These are phyloP conservation scores for Colletotrichum lentis DNA, from an alignment of 2,329 filamentous ascomycete species.

Conservation along the genomic window DNA sequence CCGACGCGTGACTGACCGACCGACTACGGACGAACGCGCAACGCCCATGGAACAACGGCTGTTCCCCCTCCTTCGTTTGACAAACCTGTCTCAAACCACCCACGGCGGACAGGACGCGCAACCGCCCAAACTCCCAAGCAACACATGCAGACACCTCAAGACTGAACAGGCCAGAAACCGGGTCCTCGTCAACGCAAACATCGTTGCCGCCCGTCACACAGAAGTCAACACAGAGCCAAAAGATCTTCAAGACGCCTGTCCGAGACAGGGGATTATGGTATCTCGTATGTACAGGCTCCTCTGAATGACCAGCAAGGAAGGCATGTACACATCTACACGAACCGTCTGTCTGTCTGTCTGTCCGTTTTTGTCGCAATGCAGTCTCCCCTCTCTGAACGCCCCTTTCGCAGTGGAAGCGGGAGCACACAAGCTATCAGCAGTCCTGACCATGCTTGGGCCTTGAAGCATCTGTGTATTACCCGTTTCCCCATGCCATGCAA, in stretches of 20 bases:
- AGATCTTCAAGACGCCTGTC: conserved; percentile 28
- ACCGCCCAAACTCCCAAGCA: conserved; percentile 13
- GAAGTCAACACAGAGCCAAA: not conserved
- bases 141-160: not conserved
- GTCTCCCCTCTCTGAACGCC: conserved; percentile 20
- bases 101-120: conserved; percentile 25
- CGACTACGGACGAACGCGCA: conserved; percentile 11
- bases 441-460: not conserved
- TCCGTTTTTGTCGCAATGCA: conserved; percentile 2
- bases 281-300: conserved; percentile 38
- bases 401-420: conserved; percentile 12
- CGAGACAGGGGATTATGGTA: conserved; percentile 38
- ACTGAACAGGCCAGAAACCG: not conserved
- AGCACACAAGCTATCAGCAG: not conserved
- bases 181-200: not conserved
- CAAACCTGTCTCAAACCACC: not conserved
- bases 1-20: not conserved
- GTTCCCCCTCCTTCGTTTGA: not conserved
- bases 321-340: conserved; percentile 12
- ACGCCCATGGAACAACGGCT: not conserved
- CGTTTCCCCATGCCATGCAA: conserved; percentile 31
- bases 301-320: conserved; percentile 17
- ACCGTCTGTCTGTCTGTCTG: not conserved
- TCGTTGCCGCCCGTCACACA: not conserved
- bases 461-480: not conserved